phyloP scores from a whole-genome alignment of 2,329 filamentous ascomycete genomes.

The Talaromyces funiculosus region DNA sequence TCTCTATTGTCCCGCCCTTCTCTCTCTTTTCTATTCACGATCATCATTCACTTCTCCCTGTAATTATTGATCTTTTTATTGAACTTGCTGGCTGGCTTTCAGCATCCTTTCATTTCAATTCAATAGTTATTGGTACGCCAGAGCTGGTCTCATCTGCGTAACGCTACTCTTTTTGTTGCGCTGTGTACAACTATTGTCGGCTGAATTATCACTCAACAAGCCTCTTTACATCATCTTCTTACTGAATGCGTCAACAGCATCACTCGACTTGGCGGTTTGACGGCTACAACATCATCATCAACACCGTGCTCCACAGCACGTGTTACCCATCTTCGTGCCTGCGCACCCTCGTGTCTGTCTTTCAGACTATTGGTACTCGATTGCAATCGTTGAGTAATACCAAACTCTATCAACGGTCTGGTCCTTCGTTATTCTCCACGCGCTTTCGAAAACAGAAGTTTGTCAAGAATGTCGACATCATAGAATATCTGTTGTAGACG shows the following conservation, averaged over 20 bases:
- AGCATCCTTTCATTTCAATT: not conserved
- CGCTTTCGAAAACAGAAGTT: conserved; percentile 9
- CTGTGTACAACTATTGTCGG: not conserved
- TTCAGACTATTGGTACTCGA: not conserved
- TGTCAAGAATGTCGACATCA: conserved; percentile 3
- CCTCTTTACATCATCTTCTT: conserved; percentile 1
- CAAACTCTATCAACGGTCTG: not conserved
- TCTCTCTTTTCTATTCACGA: not conserved
- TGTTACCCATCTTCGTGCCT: not conserved
- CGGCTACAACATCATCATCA: not conserved
- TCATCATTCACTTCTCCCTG: not conserved
- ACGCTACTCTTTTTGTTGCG: not conserved
- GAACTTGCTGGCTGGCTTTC: not conserved
- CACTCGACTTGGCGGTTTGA: not conserved
- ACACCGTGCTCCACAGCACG: not conserved
- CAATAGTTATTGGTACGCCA: not conserved
- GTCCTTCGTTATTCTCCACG: not conserved
- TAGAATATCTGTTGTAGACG: not conserved
- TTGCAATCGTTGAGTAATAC: not conserved
- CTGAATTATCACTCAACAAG: not conserved
- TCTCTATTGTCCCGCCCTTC: not conserved
- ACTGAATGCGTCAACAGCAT: conserved; percentile 7
- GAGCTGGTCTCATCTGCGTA: conserved; percentile 8
- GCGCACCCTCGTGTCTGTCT: not conserved
- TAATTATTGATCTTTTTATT: not conserved